Base-by-base conservation (phyloP, 768 basidiomycete genomes). In the Boletus rubescentipes region DNA sequence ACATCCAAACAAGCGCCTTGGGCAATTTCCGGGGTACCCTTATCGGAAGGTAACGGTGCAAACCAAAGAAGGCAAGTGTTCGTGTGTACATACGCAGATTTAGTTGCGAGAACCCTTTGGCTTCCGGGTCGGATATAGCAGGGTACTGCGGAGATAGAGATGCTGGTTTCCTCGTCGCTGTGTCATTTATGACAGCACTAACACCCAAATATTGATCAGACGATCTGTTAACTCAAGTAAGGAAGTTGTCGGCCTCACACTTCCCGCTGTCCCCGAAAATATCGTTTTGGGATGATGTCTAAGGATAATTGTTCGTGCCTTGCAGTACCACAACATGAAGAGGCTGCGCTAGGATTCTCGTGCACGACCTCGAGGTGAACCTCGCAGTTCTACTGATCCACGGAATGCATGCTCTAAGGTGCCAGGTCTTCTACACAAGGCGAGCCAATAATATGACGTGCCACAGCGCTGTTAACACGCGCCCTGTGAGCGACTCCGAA, bases 391-490 rank as follows among this genome's bases (percentile, higher is more conserved):
- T 15, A 20, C 42, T 31, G 8, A 44, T 51, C 36, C 31, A 55
- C 53, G 55, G 32, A 51, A 51, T 12, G 31, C 55, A 53, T 15
- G 39, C 39, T 35, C n/a, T 38, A 9, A 35, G 42, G 37, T 32
- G 43, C 41, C 58, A 51, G 53, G 51, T 34, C 41, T 34, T 34
- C 55, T 46, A 43, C 59, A 32, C 46, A 15, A 31, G 41, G 48
- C 30, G 38, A 16, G 18, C 35, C 41, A 18, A 34, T 42, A 4
- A 38, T 46, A 40, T 38, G 37, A 47, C 9, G 32, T 38, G 35
- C 35, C 26, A 49, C 37, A 18, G 34, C 38, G 38, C 45, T 38
- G 63, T 31, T 29, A 49, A 51, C 64, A 62, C 48, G 54, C 49
- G 15, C 11, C 26, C 10, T 30, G 32, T 34, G 54, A 26, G 42